Evolutionary conservation across 2,329 filamentous ascomycete species (phyloP).

Genomic region (Penicillium sp.): DNA sequence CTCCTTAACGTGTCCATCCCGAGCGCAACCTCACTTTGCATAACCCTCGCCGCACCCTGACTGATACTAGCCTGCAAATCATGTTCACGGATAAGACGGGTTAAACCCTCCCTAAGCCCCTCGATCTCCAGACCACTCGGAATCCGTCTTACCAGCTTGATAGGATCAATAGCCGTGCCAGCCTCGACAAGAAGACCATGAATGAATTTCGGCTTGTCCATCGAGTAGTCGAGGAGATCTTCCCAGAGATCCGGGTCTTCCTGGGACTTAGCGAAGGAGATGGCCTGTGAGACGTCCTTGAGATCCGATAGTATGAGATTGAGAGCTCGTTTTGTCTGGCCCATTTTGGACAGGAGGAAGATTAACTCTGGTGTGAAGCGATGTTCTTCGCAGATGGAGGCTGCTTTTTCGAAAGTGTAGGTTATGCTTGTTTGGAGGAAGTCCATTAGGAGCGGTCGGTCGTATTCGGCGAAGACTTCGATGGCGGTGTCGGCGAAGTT

Average conservation of each 20-base stretch:
- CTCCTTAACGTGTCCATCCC: conserved; percentile 76
- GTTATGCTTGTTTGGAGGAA: conserved; percentile 80
- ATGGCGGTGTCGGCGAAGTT: conserved; percentile 83
- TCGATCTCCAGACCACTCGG: conserved; percentile 91
- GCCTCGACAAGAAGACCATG: conserved; percentile 87
- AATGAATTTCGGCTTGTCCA: conserved; percentile 97
- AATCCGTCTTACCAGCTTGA: conserved; percentile 82
- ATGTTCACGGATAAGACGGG: conserved; percentile 89
- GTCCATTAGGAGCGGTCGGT: conserved; percentile 75
- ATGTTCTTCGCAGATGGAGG: conserved; percentile 71
- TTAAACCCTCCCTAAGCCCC: conserved; percentile 80
- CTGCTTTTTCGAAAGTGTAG: conserved; percentile 74
- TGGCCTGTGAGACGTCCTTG: conserved; percentile 84
- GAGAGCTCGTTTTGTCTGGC: conserved; percentile 85
- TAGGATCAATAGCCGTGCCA: conserved; percentile 87
- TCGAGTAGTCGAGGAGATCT: conserved; percentile 87
- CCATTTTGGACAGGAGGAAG: conserved; percentile 90
- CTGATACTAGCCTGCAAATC: conserved; percentile 93
- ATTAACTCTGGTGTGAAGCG: conserved; percentile 91
- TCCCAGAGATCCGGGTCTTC: conserved; percentile 92
- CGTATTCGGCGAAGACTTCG: conserved; percentile 78
- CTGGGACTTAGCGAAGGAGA: conserved; percentile 89
- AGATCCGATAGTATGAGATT: conserved; percentile 93
- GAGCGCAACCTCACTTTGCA: conserved; percentile 78
- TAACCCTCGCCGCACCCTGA: conserved; percentile 78